Evolutionary conservation across 83 land plant genomes (phyloP), one percentile per base, ranked within the genome.

Genomic region (Picea abies): DNA sequence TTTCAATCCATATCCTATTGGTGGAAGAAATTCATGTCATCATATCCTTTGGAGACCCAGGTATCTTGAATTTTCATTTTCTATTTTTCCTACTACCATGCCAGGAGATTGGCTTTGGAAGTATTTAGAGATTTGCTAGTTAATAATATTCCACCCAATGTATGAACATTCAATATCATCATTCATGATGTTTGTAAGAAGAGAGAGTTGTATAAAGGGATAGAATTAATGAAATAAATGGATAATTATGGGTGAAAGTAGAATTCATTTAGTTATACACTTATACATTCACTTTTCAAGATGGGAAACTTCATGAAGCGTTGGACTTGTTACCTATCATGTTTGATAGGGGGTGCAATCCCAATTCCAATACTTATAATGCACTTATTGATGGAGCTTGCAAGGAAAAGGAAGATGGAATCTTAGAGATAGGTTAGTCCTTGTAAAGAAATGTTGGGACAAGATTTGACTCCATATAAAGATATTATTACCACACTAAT

Each of bases 241-340:
- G 82, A 60, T 20, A 87, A 82, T 29, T 87, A 71, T 76, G 65
- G 89, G 23, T 90, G 93, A 20, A 78, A 80, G 14, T 96, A 98
- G 0, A 90, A 89, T 85, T 86, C 84, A 35, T 88, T 79, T 56
- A 84, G 93, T 5, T 97, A 88, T 79, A 94, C 90, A 26, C 76
- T 97, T 76, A 93, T 95, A 15, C 90, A 91, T 82, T 94, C 95
- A 1, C 88, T 85, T 81, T 92, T 95, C 66, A 83, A 86, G 41
- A 88, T 64, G 22, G 97, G 98, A 83, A 86, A 12, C 82, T 87
- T 52, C 23, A 75, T 14, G 89, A 90, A 79, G 99, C 94, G 1
- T 77, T 85, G 14, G 79, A 58, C 19, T 81, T 90, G 86, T 64
- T 94, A 63, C 61, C 82, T 39, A 60, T 83, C 61, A 95, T 97